Evolutionary conservation across 345 rosid genomes (phyloP), one percentile per base, ranked within the genome.

Genomic region (Eutrema yunnanense): DNA sequence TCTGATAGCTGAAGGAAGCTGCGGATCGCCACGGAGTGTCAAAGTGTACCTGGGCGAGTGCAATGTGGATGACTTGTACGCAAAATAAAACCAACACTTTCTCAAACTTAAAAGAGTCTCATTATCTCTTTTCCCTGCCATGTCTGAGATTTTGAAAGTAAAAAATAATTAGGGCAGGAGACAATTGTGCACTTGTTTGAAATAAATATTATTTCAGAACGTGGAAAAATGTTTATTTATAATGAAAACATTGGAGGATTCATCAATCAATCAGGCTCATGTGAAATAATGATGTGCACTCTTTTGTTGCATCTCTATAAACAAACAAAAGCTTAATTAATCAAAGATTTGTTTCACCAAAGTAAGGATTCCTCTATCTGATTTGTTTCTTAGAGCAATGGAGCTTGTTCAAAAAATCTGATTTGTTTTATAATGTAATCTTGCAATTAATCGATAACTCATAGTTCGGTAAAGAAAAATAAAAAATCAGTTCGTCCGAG

Each of bases 11-110:
- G 97, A 95, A 83, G 98, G 96, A 64, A 82, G 81, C 78, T 95
- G 99, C 42, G 97, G 97, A 61, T 95, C 99, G 41, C 99, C 96
- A 0, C 82, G 92, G 47, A 89, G 96, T 82, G 56, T 95, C 73
- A 89, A 89, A 84, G 97, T 94, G 69, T 91, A 67, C 80, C 82
- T 88, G 0, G 92, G 91, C 36, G 97, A 94, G 66, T 94, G 98
- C 73, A 90, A 85, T 67, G 84, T 93, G 33, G 97, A 89, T 73
- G 87, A 78, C 68, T 60, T 85, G 77, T 87, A 83, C 42, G 85
- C 78, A 12, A 85, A 74, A 83, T 22, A 52, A 57, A 49, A n/a
- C 9, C 29, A 14, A 29, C 60, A 57, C 48, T 33, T 50, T 26
- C 57, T 11, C 73, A 33, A 67, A 67, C 78, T 30, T 47, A 12